Evolutionary conservation across 1,139 yeast species (phyloP), one percentile per base, ranked within the genome.

Genomic region (Nakaseomyces delphensis): DNA sequence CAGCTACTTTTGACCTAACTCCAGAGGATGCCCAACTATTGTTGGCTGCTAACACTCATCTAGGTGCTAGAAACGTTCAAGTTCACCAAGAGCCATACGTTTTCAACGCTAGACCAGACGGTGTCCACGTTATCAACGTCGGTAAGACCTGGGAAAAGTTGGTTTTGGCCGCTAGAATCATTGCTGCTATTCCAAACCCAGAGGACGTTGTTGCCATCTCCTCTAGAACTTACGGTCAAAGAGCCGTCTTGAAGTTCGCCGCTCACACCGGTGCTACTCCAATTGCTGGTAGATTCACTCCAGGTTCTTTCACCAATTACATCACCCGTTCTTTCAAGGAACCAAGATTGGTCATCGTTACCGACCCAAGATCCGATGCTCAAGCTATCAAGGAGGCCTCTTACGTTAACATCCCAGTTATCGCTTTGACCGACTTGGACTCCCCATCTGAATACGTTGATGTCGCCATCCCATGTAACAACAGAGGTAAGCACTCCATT

Each of bases 61-160:
- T 91, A 73, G 99, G 99, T 73, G 82, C 97, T 70, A 91, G 91
- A 87, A 93, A 93, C 86, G 95, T 91, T 71, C 96, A 91, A 78
- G 93, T 87, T 67, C 97, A 89, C 89, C 93, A 91, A 85, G 91
- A 86, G 75, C 91, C 96, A 73, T 93, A 93, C 83, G 96, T 93
- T 66, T 86, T 78, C 91, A 85, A 87, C 77, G 83, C 96, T 74
- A 89, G 99, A 79, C 94, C 96, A 74, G 99, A 93, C 73, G 99
- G 99, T 81, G 96, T 93, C 67, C 87, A 86, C 79, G 77, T 93
- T 65, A 87, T 93, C 74, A 86, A 91, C 89, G 77, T 91, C 68
- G 91, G 94, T 77, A 91, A 91, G 80, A 93, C 99, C 67, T 91
- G 98, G 98, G 97, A 93, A 80, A 93, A 93, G 80, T 85, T 93